These are phyloP conservation scores for Magnusiomyces clavatus DNA, from an alignment of 1,139 yeast genomes.

Conservation along the genomic window DNA sequence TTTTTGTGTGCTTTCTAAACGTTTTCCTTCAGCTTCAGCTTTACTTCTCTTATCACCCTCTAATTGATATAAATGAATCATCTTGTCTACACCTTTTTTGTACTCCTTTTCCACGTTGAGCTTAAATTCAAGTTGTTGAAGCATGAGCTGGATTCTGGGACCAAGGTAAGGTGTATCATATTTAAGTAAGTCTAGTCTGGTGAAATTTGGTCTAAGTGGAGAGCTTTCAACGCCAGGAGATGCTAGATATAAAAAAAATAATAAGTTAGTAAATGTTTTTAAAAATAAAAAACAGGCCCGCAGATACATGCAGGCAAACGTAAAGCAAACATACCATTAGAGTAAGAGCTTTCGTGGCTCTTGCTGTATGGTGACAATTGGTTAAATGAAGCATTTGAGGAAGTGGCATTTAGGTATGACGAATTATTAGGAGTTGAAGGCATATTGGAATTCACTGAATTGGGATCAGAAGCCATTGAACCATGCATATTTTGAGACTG, in stretches of 20 bases:
- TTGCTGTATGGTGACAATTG: background rate
- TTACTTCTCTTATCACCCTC: slow-evolving; percentile 87
- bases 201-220: slow-evolving; percentile 23
- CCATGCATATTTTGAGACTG: background rate
- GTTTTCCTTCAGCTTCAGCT: slow-evolving; percentile 84
- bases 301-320: background rate
- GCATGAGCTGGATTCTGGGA: slow-evolving; percentile 92
- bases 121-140: slow-evolving; percentile 88
- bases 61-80: slow-evolving; percentile 73
- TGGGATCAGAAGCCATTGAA: slow-evolving; percentile 3
- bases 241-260: background rate
- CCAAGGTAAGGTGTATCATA: slow-evolving; percentile 93
- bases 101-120: slow-evolving; percentile 90
- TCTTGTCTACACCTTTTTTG: slow-evolving; percentile 84
- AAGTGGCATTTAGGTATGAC: background rate
- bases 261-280: background rate
- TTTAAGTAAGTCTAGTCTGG: slow-evolving; percentile 64
- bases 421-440: background rate
- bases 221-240: background rate
- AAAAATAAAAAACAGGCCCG: background rate
- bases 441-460: background rate
- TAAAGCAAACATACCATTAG: background rate
- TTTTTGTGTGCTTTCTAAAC: slow-evolving; percentile 75
- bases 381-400: background rate
- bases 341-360: background rate